phyloP scores from a whole-genome alignment of 768 basidiomycete species.

The Boletellus ananas region DNA sequence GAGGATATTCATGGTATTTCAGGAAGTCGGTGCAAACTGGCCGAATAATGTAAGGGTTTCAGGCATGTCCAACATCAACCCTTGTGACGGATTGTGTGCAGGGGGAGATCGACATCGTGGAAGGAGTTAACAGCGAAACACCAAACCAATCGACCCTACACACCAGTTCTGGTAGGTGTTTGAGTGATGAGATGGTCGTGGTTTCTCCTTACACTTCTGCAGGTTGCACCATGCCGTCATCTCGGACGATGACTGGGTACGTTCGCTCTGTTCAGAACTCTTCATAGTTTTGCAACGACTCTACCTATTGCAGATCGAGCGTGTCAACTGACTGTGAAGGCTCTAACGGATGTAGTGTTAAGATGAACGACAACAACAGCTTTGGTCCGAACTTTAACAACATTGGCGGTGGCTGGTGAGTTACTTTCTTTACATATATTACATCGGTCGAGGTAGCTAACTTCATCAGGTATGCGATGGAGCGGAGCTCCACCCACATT shows the following conservation, averaged over 20 bases:
- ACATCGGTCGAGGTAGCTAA: neutral
- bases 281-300: neutral
- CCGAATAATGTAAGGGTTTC: slow-evolving; percentile 15
- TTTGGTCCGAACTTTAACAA: slow-evolving; percentile 36
- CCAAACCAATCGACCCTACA: slow-evolving; percentile 34
- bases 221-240: slow-evolving; percentile 31
- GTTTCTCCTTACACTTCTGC: neutral
- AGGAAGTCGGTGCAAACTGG: slow-evolving; percentile 30
- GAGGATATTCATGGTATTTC: neutral
- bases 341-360: slow-evolving; percentile 32
- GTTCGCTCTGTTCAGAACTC: neutral
- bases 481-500: slow-evolving; percentile 29
- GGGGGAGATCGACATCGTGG: slow-evolving; percentile 33
- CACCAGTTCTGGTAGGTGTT: slow-evolving; percentile 18
- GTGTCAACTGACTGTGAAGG: slow-evolving; percentile 24
- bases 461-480: slow-evolving; percentile 33
- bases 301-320: slow-evolving; percentile 10
- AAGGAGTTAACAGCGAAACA: slow-evolving; percentile 29
- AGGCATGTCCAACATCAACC: neutral
- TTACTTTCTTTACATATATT: too few species aligned
- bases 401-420: slow-evolving; percentile 36
- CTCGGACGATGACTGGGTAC: slow-evolving; percentile 32
- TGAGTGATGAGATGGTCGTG: too few species aligned
- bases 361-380: slow-evolving; percentile 22
- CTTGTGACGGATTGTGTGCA: neutral